phyloP scores from a whole-genome alignment of 768 basidiomycete species.

The Russula emetica region DNA sequence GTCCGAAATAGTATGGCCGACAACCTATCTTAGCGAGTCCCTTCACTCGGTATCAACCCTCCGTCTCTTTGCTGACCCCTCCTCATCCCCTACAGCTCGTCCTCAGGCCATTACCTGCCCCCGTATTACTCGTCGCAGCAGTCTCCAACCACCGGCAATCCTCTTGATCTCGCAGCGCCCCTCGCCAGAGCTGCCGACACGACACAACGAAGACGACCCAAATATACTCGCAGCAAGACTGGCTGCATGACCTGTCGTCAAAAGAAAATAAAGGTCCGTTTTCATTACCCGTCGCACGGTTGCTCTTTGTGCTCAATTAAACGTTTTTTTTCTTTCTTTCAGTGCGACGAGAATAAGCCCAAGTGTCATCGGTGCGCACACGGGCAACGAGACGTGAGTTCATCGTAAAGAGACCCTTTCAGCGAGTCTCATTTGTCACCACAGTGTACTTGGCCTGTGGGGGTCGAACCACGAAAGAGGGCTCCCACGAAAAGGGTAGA shows the following conservation, averaged over 20 bases:
- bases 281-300: not conserved
- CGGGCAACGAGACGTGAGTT: slow-evolving; percentile 73
- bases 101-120: slow-evolving; percentile 32
- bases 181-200: slow-evolving; percentile 44
- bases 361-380: slow-evolving; percentile 82
- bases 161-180: slow-evolving; percentile 37
- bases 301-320: not conserved
- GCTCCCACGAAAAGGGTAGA: slow-evolving; percentile 45
- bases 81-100: slow-evolving; percentile 28
- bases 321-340: slow-evolving; percentile 1
- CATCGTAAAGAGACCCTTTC: not conserved
- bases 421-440: not conserved
- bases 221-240: slow-evolving; percentile 92
- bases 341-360: slow-evolving; percentile 93
- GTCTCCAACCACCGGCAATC: slow-evolving; percentile 41
- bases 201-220: slow-evolving; percentile 74
- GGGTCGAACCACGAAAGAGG: slow-evolving; percentile 68
- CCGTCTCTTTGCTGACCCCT: slow-evolving; percentile 6
- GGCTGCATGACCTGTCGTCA: slow-evolving; percentile 91
- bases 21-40: slow-evolving; percentile 36
- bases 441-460: slow-evolving; percentile 86
- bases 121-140: slow-evolving; percentile 35
- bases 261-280: slow-evolving; percentile 87
- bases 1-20: slow-evolving; percentile 34
- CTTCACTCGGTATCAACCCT: slow-evolving; percentile 2